phyloP scores from a whole-genome alignment of 2,329 filamentous ascomycete species.

The Trichoderma gracile region DNA sequence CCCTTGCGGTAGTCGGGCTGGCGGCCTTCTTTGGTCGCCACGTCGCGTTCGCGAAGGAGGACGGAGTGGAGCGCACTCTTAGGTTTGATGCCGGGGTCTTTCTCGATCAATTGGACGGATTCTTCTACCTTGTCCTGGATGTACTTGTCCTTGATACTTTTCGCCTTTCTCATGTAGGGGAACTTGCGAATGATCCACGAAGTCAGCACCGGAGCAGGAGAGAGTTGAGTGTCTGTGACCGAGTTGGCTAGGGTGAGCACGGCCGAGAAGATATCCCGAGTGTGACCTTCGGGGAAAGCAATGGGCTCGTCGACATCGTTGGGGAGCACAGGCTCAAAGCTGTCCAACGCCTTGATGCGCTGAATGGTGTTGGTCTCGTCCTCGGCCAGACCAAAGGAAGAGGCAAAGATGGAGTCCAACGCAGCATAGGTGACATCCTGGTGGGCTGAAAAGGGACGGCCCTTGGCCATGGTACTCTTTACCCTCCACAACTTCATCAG shows the following conservation, averaged over 20 bases:
- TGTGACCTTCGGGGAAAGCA: slow-evolving; percentile 12
- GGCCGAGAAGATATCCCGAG: slow-evolving; percentile 10
- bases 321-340: slow-evolving; percentile 9
- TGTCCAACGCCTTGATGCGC: slow-evolving; percentile 13
- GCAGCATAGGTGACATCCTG: slow-evolving; percentile 14
- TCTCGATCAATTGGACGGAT: slow-evolving; percentile 11
- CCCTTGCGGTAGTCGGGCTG: slow-evolving; percentile 13
- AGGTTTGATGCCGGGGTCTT: slow-evolving; percentile 1
- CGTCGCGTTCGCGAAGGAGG: slow-evolving; percentile 10
- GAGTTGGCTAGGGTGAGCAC: slow-evolving; percentile 14
- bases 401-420: slow-evolving; percentile 17
- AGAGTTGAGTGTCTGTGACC: slow-evolving; percentile 15
- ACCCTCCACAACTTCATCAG: slow-evolving; percentile 18
- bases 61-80: slow-evolving; percentile 16
- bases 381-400: slow-evolving; percentile 17
- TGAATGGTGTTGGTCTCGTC: slow-evolving; percentile 14
- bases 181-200: slow-evolving; percentile 18
- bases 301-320: slow-evolving; percentile 11
- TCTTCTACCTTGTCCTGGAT: slow-evolving; percentile 9
- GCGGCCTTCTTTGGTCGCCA: slow-evolving; percentile 15
- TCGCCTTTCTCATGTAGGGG: slow-evolving; percentile 18
- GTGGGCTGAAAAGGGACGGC: slow-evolving; percentile 12
- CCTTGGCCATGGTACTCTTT: slow-evolving; percentile 9
- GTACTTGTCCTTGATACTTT: slow-evolving; percentile 15
- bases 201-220: slow-evolving; percentile 12